A percentile compares a stretch with the other conserved stretches of the same genome.
Evolutionary conservation across 129 eudicot genomes (phyloP).

Genomic region (Helichrysum umbraculigerum): DNA sequence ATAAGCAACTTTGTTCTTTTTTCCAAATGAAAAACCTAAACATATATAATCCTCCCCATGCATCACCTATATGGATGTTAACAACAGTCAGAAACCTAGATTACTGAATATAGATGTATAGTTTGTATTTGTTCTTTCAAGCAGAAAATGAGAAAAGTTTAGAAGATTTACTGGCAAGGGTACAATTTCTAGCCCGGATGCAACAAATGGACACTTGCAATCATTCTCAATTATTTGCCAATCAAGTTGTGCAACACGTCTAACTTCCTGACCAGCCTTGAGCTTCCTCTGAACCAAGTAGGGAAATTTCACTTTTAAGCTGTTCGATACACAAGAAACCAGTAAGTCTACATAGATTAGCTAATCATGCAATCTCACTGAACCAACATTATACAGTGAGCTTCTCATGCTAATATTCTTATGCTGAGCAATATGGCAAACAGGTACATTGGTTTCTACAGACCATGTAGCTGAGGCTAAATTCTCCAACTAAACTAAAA

Average conservation of each 20-base stretch:
- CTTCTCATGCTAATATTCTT: neutral
- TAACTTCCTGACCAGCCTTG: slow-evolving; percentile 75
- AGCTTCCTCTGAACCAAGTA: slow-evolving; percentile 65
- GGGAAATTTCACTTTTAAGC: slow-evolving; percentile 77
- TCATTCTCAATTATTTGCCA: slow-evolving; percentile 81
- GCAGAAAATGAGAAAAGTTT: slow-evolving; percentile 9
- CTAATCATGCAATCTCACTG: neutral
- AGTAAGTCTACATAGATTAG: slow-evolving; percentile 9
- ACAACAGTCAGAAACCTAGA: slow-evolving; percentile 19
- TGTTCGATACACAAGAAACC: slow-evolving; percentile 38
- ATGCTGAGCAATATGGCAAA: neutral
- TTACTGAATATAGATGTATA: slow-evolving; percentile 12
- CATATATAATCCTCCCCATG: slow-evolving; percentile 96
- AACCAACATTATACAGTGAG: slow-evolving; percentile 19
- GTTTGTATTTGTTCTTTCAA: slow-evolving; percentile 11
- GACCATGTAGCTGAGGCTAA: neutral
- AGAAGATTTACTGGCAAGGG: slow-evolving; percentile 77
- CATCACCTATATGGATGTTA: slow-evolving; percentile 68
- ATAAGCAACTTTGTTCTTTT: slow-evolving; percentile 74
- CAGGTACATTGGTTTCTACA: neutral
- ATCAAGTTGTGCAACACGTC: slow-evolving; percentile 87
- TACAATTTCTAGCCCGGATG: slow-evolving; percentile 80
- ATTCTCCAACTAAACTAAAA: neutral
- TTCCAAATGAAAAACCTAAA: slow-evolving; percentile 83
- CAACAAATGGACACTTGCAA: slow-evolving; percentile 71